Conservation (phyloP, 164 flowering plant species). For the Akebia trifoliata region DNA sequence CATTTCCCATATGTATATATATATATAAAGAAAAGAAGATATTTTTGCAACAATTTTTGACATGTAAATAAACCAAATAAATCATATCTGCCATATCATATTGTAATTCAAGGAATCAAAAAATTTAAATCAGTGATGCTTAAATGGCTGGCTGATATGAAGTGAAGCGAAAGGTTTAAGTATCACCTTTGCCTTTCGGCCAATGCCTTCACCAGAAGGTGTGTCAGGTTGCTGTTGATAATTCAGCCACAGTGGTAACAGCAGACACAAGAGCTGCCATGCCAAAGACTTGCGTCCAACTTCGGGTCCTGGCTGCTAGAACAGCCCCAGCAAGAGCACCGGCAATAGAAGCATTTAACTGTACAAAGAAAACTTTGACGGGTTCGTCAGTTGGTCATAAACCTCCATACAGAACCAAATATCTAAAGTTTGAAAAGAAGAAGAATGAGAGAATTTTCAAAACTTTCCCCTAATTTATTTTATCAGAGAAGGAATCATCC, state of each 20-base stretch:
- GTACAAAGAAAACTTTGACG: slow-evolving; percentile 9
- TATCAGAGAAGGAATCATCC: too few species aligned
- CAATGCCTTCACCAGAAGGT: not conserved
- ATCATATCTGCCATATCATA: not conserved
- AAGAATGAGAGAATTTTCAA: not conserved
- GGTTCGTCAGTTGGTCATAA: not conserved
- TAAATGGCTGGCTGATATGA: not conserved
- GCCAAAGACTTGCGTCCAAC: slow-evolving; percentile 48
- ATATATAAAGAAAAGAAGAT: too few species aligned
- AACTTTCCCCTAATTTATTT: not conserved
- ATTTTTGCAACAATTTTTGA: too few species aligned
- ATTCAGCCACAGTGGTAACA: slow-evolving; percentile 46
- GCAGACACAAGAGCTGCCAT: slow-evolving; percentile 50
- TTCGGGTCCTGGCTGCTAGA: slow-evolving; percentile 58
- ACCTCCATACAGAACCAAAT: not conserved
- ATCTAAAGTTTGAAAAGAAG: not conserved
- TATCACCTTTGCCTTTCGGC: slow-evolving; percentile 4
- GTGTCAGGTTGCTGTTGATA: slow-evolving; percentile 26
- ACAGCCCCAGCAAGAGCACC: slow-evolving; percentile 76
- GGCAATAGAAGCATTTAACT: slow-evolving; percentile 67
- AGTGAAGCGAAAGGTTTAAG: not conserved
- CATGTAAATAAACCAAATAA: too few species aligned
- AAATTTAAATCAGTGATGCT: slow-evolving; percentile 19
- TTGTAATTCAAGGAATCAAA: not conserved
- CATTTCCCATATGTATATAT: too few species aligned